Percentiles rank a stretch among this genome's conserved stretches.
phyloP scores from a whole-genome alignment of 2,329 filamentous ascomycete species.

The Xenosphaeropsis pyriputrescens region DNA sequence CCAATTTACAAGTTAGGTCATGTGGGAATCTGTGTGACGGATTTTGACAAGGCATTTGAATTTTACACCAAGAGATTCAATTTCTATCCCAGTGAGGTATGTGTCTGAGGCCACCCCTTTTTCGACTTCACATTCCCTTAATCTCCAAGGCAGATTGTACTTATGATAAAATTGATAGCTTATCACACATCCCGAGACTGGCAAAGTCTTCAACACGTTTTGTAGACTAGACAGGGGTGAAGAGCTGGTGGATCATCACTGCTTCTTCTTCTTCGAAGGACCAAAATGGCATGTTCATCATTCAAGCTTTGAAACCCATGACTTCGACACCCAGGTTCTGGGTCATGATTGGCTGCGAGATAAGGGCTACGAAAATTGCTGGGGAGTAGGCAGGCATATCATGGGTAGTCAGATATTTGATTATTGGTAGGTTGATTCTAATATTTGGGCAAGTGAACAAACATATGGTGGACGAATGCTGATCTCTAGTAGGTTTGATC shows the following conservation, averaged over 20 bases:
- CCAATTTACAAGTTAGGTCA: constrained; percentile 23
- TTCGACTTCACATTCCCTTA: not conserved
- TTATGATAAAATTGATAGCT: no score
- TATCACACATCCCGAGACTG: not conserved
- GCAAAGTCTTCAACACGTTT: constrained; percentile 27
- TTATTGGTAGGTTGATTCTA: constrained; percentile 25
- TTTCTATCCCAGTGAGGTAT: constrained; percentile 21
- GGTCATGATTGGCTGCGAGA: constrained; percentile 33
- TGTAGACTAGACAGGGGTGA: constrained; percentile 35
- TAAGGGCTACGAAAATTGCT: constrained; percentile 28
- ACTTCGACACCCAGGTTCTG: constrained; percentile 34
- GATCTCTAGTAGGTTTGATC: constrained; percentile 18
- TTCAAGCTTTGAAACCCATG: constrained; percentile 32
- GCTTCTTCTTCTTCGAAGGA: constrained; percentile 26
- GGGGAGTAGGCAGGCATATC: constrained; percentile 35
- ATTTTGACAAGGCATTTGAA: constrained; percentile 18
- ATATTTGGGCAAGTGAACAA: no score
- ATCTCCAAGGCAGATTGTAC: not conserved
- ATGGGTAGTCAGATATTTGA: constrained; percentile 36
- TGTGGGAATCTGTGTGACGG: constrained; percentile 19
- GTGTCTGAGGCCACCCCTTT: not conserved
- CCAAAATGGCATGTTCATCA: constrained; percentile 26
- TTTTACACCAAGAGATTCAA: constrained; percentile 27
- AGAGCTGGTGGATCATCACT: constrained; percentile 34
- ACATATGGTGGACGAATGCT: no score